phyloP scores from a whole-genome alignment of 164 flowering plant genomes.

The Dillenia turbinata region DNA sequence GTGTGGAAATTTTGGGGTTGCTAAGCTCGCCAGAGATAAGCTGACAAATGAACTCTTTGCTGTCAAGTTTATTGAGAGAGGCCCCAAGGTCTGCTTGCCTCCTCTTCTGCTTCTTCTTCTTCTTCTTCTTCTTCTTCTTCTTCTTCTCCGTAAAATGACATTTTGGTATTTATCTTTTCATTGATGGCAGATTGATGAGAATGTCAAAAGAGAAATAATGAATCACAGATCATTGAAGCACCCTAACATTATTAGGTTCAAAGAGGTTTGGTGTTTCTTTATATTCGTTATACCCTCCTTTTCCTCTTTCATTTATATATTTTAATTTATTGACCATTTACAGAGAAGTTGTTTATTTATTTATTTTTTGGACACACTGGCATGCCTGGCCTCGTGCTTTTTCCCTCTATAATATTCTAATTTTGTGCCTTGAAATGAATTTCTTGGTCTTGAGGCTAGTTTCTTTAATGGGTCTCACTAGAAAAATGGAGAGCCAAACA shows the following conservation, averaged over 20 bases:
- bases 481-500: too few species aligned
- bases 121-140: background rate
- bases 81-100: slow-evolving; percentile 44
- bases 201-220: slow-evolving; percentile 82
- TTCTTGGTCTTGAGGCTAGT: too few species aligned
- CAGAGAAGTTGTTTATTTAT: too few species aligned
- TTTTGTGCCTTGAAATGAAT: too few species aligned
- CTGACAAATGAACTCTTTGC: slow-evolving; percentile 51
- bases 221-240: slow-evolving; percentile 78
- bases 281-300: too few species aligned
- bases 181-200: slow-evolving; percentile 65
- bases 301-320: too few species aligned
- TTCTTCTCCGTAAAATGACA: background rate
- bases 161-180: slow-evolving; percentile 2
- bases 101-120: background rate
- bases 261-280: slow-evolving; percentile 41
- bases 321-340: too few species aligned
- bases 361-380: too few species aligned
- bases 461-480: too few species aligned
- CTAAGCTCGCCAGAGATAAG: slow-evolving; percentile 64
- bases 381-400: too few species aligned
- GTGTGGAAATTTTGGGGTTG: slow-evolving; percentile 72
- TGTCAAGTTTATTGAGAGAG: slow-evolving; percentile 75
- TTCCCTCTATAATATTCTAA: too few species aligned
- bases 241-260: slow-evolving; percentile 70